These are phyloP conservation scores for Boletus sp. DNA, from an alignment of 768 basidiomycete genomes.

Conservation along the genomic window DNA sequence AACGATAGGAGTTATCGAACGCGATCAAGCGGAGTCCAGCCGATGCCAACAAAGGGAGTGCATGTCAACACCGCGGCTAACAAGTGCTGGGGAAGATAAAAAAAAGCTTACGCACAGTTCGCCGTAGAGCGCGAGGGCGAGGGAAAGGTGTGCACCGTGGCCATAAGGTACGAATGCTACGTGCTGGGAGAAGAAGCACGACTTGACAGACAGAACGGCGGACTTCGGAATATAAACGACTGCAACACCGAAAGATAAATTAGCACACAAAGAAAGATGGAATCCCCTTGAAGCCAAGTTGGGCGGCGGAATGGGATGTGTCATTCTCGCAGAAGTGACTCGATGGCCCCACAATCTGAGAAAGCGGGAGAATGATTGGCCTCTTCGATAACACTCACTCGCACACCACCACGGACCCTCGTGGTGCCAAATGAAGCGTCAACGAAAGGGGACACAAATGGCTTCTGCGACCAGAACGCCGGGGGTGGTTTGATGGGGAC, in stretches of 20 bases:
- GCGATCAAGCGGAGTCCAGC: conserved; percentile 11
- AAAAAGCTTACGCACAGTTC: conserved; percentile 51
- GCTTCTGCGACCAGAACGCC: conserved; percentile 7
- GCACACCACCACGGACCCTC: not conserved
- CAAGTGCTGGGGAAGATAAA: not conserved
- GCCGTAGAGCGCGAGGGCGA: conserved; percentile 59
- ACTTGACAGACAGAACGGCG: conserved; percentile 58
- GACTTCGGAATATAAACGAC: conserved; percentile 65
- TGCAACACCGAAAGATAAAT: conserved; percentile 25
- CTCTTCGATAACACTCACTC: not conserved
- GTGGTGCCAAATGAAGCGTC: not conserved
- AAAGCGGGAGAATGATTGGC: not conserved
- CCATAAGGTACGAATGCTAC: conserved; percentile 52
- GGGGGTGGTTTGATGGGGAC: conserved; percentile 16
- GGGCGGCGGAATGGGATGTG: not conserved
- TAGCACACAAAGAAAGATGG: not conserved
- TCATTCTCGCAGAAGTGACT: not conserved
- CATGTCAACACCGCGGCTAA: conserved; percentile 5
- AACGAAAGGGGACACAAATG: not conserved
- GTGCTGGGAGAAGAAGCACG: conserved; percentile 44
- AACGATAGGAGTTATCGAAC: conserved; percentile 5
- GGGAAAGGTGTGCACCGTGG: conserved; percentile 53
- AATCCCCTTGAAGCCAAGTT: not conserved
- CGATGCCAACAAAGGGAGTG: conserved; percentile 8
- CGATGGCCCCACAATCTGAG: conserved; percentile 1